phyloP scores from a whole-genome alignment of 2,329 filamentous ascomycete species.

The Monilinia vaccinii-corymbosi region DNA sequence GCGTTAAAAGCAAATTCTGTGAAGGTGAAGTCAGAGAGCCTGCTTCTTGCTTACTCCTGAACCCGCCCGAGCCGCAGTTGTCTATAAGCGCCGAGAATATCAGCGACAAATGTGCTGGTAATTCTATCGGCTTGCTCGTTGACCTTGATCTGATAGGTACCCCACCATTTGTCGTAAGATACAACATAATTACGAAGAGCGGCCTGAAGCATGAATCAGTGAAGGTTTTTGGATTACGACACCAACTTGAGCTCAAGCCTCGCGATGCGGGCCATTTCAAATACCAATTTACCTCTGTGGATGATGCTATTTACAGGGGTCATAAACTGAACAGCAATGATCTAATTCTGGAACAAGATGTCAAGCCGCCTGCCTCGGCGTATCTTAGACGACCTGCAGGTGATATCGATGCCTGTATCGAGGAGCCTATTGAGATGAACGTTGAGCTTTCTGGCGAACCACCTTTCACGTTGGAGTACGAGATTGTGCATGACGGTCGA shows the following conservation, averaged over 20 bases:
- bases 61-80: constrained; percentile 79
- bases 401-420: constrained; percentile 65
- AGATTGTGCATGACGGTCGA: constrained; percentile 82
- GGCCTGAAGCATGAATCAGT: constrained; percentile 38
- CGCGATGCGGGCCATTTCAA: constrained; percentile 73
- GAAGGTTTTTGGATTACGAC: constrained; percentile 59
- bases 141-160: constrained; percentile 86
- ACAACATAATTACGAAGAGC: constrained; percentile 58
- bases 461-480: constrained; percentile 87
- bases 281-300: constrained; percentile 74
- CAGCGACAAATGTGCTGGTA: constrained; percentile 89
- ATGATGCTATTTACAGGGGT: constrained; percentile 71
- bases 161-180: constrained; percentile 78
- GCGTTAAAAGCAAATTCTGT: constrained; percentile 73
- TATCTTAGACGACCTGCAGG: constrained; percentile 49
- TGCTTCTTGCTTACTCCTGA: constrained; percentile 84
- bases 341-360: constrained; percentile 70
- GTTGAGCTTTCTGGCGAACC: constrained; percentile 71
- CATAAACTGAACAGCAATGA: constrained; percentile 52
- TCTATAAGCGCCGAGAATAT: constrained; percentile 70
- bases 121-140: constrained; percentile 81
- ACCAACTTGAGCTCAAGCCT: constrained; percentile 79
- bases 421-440: constrained; percentile 66
- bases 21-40: constrained; percentile 85
- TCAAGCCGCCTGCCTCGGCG: constrained; percentile 86